phyloP scores from a whole-genome alignment of 2,329 filamentous ascomycete species.

The Thielaviopsis ethacetica region DNA sequence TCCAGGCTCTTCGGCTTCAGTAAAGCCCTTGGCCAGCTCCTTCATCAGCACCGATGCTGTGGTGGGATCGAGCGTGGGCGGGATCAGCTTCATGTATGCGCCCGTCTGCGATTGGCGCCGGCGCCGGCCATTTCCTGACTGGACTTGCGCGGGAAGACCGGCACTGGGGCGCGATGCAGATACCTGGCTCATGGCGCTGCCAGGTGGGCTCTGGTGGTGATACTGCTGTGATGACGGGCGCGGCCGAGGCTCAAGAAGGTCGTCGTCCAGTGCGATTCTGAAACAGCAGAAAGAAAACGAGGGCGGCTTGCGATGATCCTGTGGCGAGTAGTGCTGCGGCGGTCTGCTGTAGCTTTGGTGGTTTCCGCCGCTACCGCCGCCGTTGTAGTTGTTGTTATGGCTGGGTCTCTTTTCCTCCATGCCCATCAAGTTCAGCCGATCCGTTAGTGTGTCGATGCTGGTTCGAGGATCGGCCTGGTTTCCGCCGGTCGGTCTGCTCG shows the following conservation, averaged over 20 bases:
- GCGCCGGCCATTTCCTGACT: conserved; percentile 13
- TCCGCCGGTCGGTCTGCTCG: background rate
- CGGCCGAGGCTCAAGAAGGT: background rate
- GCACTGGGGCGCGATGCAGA: conserved; percentile 23
- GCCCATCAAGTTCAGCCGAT: conserved; percentile 59
- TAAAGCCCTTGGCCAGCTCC: conserved; percentile 54
- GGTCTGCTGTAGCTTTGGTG: conserved; percentile 9
- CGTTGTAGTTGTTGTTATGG: conserved; percentile 16
- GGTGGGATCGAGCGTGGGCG: conserved; percentile 45
- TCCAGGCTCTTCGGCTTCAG: conserved; percentile 58
- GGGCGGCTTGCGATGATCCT: background rate
- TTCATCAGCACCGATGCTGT: conserved; percentile 54
- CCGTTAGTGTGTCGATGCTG: conserved; percentile 77
- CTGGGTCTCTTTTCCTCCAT: conserved; percentile 30
- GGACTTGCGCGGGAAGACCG: conserved; percentile 31
- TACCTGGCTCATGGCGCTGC: conserved; percentile 24
- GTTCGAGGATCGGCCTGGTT: conserved; percentile 44
- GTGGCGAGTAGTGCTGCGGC: conserved; percentile 3
- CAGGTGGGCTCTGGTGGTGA: background rate
- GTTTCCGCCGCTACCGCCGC: conserved; percentile 7
- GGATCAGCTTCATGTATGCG: conserved; percentile 49
- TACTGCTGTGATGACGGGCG: background rate
- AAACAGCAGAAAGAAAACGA: conserved; percentile 8
- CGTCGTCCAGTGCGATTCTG: background rate
- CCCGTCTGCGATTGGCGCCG: conserved; percentile 12